Conservation (phyloP, 1,284 basidiomycete genomes). For the Ganoderma multipileum region DNA sequence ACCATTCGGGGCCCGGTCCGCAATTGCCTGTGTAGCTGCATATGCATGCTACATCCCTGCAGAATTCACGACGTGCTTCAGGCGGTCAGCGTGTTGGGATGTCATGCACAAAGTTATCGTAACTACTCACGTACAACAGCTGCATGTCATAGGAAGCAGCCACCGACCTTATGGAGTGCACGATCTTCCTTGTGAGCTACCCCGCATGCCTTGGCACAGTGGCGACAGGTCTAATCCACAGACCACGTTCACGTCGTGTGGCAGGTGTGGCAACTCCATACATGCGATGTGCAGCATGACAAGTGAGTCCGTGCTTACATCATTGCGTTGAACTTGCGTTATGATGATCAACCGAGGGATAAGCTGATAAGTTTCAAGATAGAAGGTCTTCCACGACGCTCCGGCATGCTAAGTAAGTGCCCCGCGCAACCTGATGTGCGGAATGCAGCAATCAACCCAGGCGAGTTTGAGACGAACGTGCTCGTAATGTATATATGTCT, state of each 20-base stretch:
- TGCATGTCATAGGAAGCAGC: not conserved
- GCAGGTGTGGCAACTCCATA: not conserved
- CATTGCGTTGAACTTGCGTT: not conserved
- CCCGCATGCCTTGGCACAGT: not conserved
- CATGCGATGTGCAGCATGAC: not conserved
- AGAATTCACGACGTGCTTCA: not conserved
- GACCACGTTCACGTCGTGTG: not conserved
- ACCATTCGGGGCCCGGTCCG: not conserved
- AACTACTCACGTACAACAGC: not conserved
- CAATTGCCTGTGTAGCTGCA: not conserved
- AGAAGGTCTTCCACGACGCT: slow-evolving; percentile 1
- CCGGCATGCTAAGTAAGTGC: not conserved
- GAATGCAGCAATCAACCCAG: not conserved
- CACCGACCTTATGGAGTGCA: not conserved
- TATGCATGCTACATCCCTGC: not conserved
- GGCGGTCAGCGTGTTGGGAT: not conserved
- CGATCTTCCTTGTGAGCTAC: not conserved
- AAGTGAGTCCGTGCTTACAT: not conserved
- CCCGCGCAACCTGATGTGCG: not conserved
- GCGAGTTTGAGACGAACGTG: not conserved
- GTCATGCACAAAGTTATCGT: too few species aligned
- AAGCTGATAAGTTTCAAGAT: slow-evolving; percentile 9
- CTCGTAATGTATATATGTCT: not conserved
- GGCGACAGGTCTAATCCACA: not conserved
- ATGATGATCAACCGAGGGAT: slow-evolving; percentile 1